Base-by-base conservation (phyloP, 2,329 filamentous ascomycete genomes). In the Paracoccidioides brasiliensis region DNA sequence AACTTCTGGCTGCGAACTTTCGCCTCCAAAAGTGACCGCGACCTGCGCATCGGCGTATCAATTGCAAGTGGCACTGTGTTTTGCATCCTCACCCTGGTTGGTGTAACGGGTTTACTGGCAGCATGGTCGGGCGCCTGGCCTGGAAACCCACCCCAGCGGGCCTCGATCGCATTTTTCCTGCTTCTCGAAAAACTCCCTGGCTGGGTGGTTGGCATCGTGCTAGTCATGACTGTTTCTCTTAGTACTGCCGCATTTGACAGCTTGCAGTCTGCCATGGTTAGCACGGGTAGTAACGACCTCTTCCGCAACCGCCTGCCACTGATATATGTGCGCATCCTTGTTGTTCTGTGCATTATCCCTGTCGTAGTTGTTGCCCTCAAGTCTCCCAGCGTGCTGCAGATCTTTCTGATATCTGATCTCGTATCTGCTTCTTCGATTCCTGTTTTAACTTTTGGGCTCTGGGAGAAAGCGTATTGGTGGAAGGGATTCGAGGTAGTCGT, bases 1-100 rank as follows among this genome's bases (percentile, higher is more conserved):
- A 85, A 82, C 61, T 90, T 88, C 70, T 93, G 88, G 88, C 80
- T 91, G 69, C 84, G 88, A 52, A 87, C 87, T 4, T 93, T 93
- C 64, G 85, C 87, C 15, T 86, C 86, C 53, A 84, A 68, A 68
- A 88, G 85, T 0, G 87, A 93, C 75, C 83, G 79, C 64, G 87
- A 91, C 65, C 79, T 93, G 5, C 84, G 81, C 76, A 76, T 90
- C 55, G 88, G 87, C 51, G 79, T 87, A 35, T 79, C 78, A n/a
- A 76, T 88, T 52, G 86, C 88, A 15, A 79, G 79, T 6, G 71
- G 81, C 3, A 76, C 75, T 30, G 81, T 89, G 28, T 76, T 88
- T 53, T 74, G 83, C 63, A 84, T 91, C 61, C 74, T 91, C 37
- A 83, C 81, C 0, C 77, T 93, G 0, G 84, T 91, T 8, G 86